phyloP scores from a whole-genome alignment of 768 basidiomycete species.

The Lentinula raphanica region DNA sequence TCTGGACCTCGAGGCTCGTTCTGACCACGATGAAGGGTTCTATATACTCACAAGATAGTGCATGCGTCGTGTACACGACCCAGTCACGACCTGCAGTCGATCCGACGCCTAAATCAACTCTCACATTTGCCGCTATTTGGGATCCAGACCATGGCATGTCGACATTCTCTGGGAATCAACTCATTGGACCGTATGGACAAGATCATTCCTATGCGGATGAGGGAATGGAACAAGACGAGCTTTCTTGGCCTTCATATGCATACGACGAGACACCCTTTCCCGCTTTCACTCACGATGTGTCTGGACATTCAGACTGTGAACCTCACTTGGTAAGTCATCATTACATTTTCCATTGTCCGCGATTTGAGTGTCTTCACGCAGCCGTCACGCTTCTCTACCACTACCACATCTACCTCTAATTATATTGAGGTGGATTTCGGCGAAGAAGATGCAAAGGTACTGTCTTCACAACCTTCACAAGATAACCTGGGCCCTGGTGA shows the following conservation, averaged over 20 bases:
- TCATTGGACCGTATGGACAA: constrained; percentile 26
- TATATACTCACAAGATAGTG: constrained; percentile 9
- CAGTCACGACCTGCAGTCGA: background rate
- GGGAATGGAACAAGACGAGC: background rate
- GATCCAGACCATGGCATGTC: constrained; percentile 46
- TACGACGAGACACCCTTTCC: constrained; percentile 3
- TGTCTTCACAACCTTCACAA: background rate
- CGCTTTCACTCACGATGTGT: background rate
- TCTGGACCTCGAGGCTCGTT: background rate
- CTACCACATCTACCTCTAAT: constrained; percentile 29
- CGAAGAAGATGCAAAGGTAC: background rate
- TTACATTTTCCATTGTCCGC: background rate
- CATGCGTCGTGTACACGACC: constrained; percentile 6
- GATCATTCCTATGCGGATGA: background rate
- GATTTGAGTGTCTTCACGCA: background rate
- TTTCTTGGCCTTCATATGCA: background rate
- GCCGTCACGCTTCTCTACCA: constrained; percentile 30
- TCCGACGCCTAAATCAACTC: constrained; percentile 34
- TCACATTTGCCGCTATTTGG: constrained; percentile 47
- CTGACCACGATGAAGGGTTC: constrained; percentile 2
- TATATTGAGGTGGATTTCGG: constrained; percentile 16
- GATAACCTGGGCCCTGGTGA: constrained; percentile 2
- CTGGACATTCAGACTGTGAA: constrained; percentile 12
- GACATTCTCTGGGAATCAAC: constrained; percentile 38
- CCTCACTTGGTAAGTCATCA: constrained; percentile 9